Evolutionary conservation across 2,329 filamentous ascomycete species (phyloP).

Genomic region (Colletotrichum cereale): DNA sequence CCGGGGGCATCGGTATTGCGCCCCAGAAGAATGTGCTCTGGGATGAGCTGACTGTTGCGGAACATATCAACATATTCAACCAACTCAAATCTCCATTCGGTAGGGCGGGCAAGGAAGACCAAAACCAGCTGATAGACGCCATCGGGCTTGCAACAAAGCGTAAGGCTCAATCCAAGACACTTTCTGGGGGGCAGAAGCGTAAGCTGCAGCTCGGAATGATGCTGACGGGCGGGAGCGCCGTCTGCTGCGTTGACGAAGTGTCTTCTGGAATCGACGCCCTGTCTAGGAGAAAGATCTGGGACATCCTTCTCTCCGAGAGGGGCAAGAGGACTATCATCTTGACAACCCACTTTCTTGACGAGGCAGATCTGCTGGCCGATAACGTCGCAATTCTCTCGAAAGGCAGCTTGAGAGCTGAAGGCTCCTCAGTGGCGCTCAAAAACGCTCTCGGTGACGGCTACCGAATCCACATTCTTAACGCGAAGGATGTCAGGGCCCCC

Average conservation of each 20-base stretch:
- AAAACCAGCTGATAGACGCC: slow-evolving; percentile 63
- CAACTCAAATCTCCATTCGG: slow-evolving; percentile 69
- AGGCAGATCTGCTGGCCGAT: slow-evolving; percentile 79
- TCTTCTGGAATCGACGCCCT: slow-evolving; percentile 80
- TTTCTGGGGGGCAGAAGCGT: slow-evolving; percentile 82
- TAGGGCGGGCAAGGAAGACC: slow-evolving; percentile 58
- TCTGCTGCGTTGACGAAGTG: slow-evolving; percentile 83
- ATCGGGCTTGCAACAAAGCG: slow-evolving; percentile 77
- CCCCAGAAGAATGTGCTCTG: slow-evolving; percentile 84
- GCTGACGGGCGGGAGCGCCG: slow-evolving; percentile 78
- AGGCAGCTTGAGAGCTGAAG: slow-evolving; percentile 74
- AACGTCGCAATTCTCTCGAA: slow-evolving; percentile 78
- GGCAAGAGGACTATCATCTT: slow-evolving; percentile 76
- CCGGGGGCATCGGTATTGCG: slow-evolving; percentile 78
- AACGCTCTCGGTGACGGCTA: slow-evolving; percentile 67
- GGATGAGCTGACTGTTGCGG: slow-evolving; percentile 77
- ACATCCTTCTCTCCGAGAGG: slow-evolving; percentile 77
- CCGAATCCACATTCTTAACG: slow-evolving; percentile 49
- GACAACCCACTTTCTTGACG: slow-evolving; percentile 83
- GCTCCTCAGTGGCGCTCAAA: slow-evolving; percentile 78
- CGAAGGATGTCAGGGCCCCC: slow-evolving; percentile 59
- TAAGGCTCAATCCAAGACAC: slow-evolving; percentile 69
- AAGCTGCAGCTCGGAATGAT: slow-evolving; percentile 84
- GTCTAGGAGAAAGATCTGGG: slow-evolving; percentile 61
- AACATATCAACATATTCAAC: slow-evolving; percentile 80